Base-by-base conservation (phyloP, 2,329 filamentous ascomycete genomes). In the Aspergillus arachidicola region DNA sequence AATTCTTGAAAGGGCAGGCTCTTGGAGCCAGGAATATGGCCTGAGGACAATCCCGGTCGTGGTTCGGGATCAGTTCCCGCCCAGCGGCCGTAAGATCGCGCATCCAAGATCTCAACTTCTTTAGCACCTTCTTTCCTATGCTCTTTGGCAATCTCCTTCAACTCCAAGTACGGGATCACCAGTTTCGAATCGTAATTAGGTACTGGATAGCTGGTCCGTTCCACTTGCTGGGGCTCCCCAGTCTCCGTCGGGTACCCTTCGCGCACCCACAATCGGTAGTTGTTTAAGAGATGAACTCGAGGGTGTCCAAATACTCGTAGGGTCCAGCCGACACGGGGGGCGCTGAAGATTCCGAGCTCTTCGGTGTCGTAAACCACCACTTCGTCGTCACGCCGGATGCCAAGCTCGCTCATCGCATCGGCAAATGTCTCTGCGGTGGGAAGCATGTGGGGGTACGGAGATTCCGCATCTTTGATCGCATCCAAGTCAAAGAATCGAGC, bases 401-500 rank as follows among this genome's bases (percentile, higher is more conserved):
- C 95, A 56, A 99, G 81, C 68, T 91, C 87, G 70, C 91, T 90
- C 94, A 99, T 96, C 48, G 94, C 92, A 59, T 89, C 86, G 51
- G 92, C 91, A 75, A 99, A 98, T 58, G 87, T 85, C 72, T 91
- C 88, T 43, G 91, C 84, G 9, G 86, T 89, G 3, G 95, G 95
- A 3, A 99, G 87, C 95, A 99, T 99, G 78, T 99, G 95, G 9
- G 95, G 94, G 76, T 97, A 98, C 1, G 92, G 91, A 60, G 91
- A 96, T 70, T 88, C 87, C 68, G 89, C 89, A 79, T 99, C 94
- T 73, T 95, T 93, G 75, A 97, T 87, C 72, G 89, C 92, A 79
- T 99, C 95, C 59, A 99, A 85, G 78, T 99, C 94, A 78, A 99
- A 99, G 86, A 98, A 99, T 36, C 93, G 91, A 1, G 95, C 91